These are phyloP conservation scores for Schizophyllum amplum DNA, from an alignment of 1,284 basidiomycete genomes.

Conservation along the genomic window DNA sequence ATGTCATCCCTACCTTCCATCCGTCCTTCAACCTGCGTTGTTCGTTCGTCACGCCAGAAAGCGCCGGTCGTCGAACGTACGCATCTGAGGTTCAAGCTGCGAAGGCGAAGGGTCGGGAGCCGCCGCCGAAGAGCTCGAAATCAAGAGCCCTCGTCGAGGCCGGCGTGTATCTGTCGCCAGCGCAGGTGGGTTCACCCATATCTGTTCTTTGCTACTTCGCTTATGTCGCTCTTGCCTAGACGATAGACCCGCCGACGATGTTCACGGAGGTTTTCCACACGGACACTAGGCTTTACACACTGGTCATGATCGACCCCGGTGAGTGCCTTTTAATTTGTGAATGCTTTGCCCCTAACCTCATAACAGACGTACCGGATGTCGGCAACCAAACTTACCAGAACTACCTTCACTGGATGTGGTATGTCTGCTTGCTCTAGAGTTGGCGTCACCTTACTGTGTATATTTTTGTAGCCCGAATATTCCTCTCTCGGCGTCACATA, in stretches of 20 bases:
- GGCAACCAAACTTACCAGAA: constrained; percentile 57
- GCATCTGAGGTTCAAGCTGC: not conserved
- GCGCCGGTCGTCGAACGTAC: constrained; percentile 9
- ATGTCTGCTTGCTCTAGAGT: constrained; percentile 21
- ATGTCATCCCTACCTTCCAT: constrained; percentile 68
- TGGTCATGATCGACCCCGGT: constrained; percentile 86
- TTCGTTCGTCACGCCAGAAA: constrained; percentile 20
- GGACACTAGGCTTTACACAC: constrained; percentile 79
- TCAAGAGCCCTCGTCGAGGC: constrained; percentile 27
- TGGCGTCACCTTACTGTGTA: not conserved
- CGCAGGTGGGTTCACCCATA: not conserved
- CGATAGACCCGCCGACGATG: constrained; percentile 51
- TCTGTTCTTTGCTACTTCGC: not conserved
- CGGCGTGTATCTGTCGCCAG: constrained; percentile 10
- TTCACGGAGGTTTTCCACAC: constrained; percentile 75
- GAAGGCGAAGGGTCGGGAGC: not conserved
- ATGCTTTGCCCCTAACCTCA: too few relatives aligned
- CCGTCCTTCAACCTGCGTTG: constrained; percentile 75
- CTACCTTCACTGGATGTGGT: constrained; percentile 86
- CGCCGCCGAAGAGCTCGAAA: constrained; percentile 12
- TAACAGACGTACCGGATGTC: constrained; percentile 85
- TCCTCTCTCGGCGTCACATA: constrained; percentile 56
- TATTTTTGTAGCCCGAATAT: constrained; percentile 62
- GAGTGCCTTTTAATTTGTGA: too few relatives aligned
- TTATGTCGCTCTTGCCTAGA: constrained; percentile 29